Base-by-base conservation (phyloP, 164 flowering plant genomes). In the Sextonia rubra region DNA sequence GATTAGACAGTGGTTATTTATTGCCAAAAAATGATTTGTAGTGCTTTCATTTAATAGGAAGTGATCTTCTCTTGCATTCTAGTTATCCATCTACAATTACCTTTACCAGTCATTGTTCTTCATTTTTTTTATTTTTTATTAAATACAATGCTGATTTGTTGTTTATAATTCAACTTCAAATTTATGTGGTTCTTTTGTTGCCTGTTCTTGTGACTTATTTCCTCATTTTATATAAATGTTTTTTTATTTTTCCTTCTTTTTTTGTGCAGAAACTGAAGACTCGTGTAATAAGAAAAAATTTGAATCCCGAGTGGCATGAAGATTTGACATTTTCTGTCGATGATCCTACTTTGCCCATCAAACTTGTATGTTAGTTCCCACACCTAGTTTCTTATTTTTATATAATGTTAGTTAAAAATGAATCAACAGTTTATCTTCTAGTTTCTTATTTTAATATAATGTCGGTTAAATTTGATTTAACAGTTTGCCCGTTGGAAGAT, bases 251-350 rank as follows among this genome's bases (percentile, higher is more conserved):
- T n/a, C n/a, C n/a, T n/a, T n/a, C n/a, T 14, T 44, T 26, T 80
- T 12, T 23, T 65, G 17, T 76, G 82, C 95, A 94, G 97, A 92
- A 89, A 76, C 44, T 94, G 82, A 94, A 90, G 83, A 92, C 98
- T 58, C 83, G 88, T 7, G 93, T 89, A n/a, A 74, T 89, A 67
- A 86, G 82, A 74, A 81, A 82, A 63, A 81, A 83, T 71, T 20
- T 87, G 26, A 92, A 94, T 74, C 98, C 98, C 0, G 90, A 88
- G 76, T 94, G 98, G 98, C 84, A 94, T 69, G 98, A 92, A 47
- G 90, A 91, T 12, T 80, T 94, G 6, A 94, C 97, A 24, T 86
- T 94, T 24, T 81, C 90, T 29, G 63, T 94, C 73, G 17, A 77
- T 9, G 90, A 92, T 49, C 83, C 93, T 44, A 81, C 56, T 75